Percentiles rank a stretch among this genome's conserved stretches.
Evolutionary conservation across 2,329 filamentous ascomycete species (phyloP).

Genomic region (Alternaria brassicae): DNA sequence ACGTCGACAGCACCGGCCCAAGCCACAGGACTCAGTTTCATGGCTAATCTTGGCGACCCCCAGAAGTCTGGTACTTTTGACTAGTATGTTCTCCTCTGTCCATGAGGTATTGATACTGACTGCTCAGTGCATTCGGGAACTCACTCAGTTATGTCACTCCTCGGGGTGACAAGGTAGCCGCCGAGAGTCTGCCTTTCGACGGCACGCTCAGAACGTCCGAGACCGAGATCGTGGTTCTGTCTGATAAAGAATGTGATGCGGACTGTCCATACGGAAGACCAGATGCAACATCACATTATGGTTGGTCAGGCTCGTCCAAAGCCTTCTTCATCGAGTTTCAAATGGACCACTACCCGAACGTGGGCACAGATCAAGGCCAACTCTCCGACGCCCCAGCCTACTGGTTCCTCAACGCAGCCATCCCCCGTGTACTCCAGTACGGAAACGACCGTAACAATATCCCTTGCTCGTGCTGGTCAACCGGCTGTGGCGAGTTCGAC

Average conservation of each 20-base stretch:
- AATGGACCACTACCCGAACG: slow-evolving; percentile 61
- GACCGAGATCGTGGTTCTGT: slow-evolving; percentile 46
- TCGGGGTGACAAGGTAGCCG: slow-evolving; percentile 56
- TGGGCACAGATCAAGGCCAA: slow-evolving; percentile 39
- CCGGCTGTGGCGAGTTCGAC: slow-evolving; percentile 77
- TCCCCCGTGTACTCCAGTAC: slow-evolving; percentile 75
- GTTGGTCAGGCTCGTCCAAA: slow-evolving; percentile 73
- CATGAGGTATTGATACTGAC: slow-evolving; percentile 7
- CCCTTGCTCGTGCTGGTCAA: slow-evolving; percentile 74
- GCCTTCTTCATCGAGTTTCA: slow-evolving; percentile 76
- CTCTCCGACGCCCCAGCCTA: slow-evolving; percentile 74
- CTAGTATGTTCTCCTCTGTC: slow-evolving; percentile 41
- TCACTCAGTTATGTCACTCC: slow-evolving; percentile 64
- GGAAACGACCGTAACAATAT: slow-evolving; percentile 53
- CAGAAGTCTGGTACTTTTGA: slow-evolving; percentile 63
- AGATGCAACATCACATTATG: slow-evolving; percentile 64
- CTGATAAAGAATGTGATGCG: slow-evolving; percentile 54
- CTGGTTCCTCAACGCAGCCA: slow-evolving; percentile 77
- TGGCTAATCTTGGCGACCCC: slow-evolving; percentile 64
- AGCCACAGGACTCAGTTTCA: slow-evolving; percentile 63
- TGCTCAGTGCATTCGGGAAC: slow-evolving; percentile 58
- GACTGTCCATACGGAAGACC: slow-evolving; percentile 59
- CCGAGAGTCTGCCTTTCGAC: slow-evolving; percentile 58
- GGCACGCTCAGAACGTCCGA: slow-evolving; percentile 52
- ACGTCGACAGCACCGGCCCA: slow-evolving; percentile 49